Conservation (phyloP, 305 asterid genomes). For the Rubia tinctorum region DNA sequence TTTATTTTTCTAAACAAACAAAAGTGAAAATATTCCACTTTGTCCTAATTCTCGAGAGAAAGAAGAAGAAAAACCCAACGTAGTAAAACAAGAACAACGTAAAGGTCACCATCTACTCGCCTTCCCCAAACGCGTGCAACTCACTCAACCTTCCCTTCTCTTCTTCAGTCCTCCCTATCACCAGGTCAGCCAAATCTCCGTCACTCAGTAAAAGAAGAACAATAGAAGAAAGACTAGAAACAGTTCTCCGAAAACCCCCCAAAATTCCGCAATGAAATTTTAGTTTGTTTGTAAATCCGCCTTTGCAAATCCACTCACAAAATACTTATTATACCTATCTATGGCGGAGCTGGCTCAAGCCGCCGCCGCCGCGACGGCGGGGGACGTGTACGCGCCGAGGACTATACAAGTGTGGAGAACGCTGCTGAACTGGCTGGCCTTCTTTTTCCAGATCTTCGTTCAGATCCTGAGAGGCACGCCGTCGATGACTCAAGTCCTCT, state of each 20-base stretch:
- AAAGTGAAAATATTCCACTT: not conserved
- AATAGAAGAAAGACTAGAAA: not conserved
- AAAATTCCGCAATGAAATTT: no score
- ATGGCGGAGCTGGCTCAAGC: constrained; percentile 86
- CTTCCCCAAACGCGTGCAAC: constrained; percentile 28
- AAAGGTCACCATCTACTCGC: not conserved
- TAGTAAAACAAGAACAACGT: not conserved
- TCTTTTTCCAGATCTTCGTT: constrained; percentile 87
- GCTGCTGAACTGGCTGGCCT: constrained; percentile 73
- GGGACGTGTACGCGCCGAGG: constrained; percentile 79
- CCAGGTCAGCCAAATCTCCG: constrained; percentile 24
- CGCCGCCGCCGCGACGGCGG: constrained; percentile 19
- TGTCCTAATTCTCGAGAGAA: not conserved
- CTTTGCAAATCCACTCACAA: no score
- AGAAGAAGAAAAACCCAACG: not conserved
- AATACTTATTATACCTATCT: not conserved
- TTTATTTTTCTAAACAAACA: not conserved
- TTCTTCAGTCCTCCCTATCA: constrained; percentile 6
- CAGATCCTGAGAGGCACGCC: no score
- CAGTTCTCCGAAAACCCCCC: no score
- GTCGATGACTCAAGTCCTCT: no score
- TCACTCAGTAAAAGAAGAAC: not conserved
- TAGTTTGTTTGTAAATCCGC: no score
- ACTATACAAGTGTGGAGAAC: constrained; percentile 78
- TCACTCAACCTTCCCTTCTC: not conserved